Evolutionary conservation across 1,284 basidiomycete genomes (phyloP).

Genomic region (Erythrobasidium hasegawianum): DNA sequence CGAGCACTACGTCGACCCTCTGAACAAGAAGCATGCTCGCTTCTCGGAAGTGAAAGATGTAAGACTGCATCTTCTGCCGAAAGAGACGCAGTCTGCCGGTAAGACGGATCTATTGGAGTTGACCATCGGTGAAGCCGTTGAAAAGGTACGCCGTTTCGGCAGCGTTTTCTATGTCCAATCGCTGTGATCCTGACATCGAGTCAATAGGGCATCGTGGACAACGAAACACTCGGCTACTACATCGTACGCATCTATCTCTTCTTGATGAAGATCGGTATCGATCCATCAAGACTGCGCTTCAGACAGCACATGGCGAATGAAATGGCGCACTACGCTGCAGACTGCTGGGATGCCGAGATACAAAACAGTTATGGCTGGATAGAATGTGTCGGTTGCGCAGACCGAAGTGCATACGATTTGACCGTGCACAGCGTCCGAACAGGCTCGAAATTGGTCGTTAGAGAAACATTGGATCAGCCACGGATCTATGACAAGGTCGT

Average conservation of each 20-base stretch:
- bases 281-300: slow-evolving; percentile 81
- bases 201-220: slow-evolving; percentile 85
- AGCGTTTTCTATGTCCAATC: too few relatives aligned
- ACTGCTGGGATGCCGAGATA: slow-evolving; percentile 99
- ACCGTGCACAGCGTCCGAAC: slow-evolving; percentile 57
- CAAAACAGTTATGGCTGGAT: slow-evolving; percentile 94
- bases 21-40: slow-evolving; percentile 79
- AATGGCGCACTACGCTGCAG: slow-evolving; percentile 98
- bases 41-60: slow-evolving; percentile 79
- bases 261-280: slow-evolving; percentile 86
- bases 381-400: slow-evolving; percentile 99
- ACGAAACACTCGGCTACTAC: slow-evolving; percentile 97
- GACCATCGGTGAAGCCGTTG: slow-evolving; percentile 85
- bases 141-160: slow-evolving; percentile 44
- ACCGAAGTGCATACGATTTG: slow-evolving; percentile 90
- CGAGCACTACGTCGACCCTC: slow-evolving; percentile 96
- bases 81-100: slow-evolving; percentile 75
- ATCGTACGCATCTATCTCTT: slow-evolving; percentile 87
- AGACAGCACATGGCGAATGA: slow-evolving; percentile 96
- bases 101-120: slow-evolving; percentile 64
- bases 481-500: slow-evolving; percentile 69
- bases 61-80: slow-evolving; percentile 72
- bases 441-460: slow-evolving; percentile 55
- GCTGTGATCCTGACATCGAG: too few relatives aligned
- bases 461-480: slow-evolving; percentile 79